Percentiles rank a stretch among this genome's conserved stretches.
Conservation (phyloP, 495 filamentous ascomycete species). For the Penicillium canescens region DNA sequence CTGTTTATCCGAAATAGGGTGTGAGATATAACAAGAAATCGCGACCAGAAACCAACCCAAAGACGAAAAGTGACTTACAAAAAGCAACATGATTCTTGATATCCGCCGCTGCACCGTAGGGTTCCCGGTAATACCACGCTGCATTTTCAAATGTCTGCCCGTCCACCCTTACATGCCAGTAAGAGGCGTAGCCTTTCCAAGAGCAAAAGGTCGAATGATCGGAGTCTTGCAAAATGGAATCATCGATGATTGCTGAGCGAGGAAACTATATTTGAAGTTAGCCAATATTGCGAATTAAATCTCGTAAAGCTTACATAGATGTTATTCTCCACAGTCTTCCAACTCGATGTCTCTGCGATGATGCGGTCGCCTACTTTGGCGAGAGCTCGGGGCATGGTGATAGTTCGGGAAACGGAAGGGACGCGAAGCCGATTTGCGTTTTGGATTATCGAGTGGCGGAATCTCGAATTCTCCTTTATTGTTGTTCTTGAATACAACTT, state of each 20-base stretch:
- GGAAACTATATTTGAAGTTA: background rate
- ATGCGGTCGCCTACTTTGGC: background rate
- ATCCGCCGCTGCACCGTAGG: constrained; percentile 55
- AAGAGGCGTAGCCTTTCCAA: background rate
- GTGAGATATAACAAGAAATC: background rate
- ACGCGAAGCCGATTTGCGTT: no score
- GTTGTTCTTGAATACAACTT: no score
- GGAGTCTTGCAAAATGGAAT: background rate
- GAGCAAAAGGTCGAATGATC: background rate
- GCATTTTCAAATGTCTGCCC: constrained; percentile 53
- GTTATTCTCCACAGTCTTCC: background rate
- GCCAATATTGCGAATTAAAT: background rate
- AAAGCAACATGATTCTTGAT: constrained; percentile 69
- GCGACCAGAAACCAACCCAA: no score
- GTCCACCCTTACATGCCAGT: background rate
- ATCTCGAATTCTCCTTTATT: no score
- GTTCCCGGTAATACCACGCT: constrained; percentile 67
- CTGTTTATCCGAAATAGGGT: background rate
- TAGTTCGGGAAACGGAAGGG: background rate
- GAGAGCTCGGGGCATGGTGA: background rate
- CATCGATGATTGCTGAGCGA: background rate
- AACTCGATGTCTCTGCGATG: background rate
- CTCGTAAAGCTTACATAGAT: background rate
- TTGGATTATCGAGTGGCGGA: no score
- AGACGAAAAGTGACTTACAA: constrained; percentile 45